phyloP scores from a whole-genome alignment of 345 rosid genomes.

The Hirschfeldia incana region DNA sequence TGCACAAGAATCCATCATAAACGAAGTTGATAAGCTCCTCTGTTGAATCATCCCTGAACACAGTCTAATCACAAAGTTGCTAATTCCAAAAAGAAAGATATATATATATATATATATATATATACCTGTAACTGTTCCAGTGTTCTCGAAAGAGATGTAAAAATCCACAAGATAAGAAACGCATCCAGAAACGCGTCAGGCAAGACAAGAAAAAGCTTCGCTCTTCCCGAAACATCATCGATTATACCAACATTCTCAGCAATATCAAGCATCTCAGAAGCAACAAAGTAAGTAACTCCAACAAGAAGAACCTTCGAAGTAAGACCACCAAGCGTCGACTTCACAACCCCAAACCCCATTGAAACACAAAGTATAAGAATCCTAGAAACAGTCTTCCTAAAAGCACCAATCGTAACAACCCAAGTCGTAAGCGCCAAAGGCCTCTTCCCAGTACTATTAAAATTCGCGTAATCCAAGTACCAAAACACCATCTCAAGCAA shows the following conservation, averaged over 20 bases:
- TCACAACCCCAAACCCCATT: constrained; percentile 97
- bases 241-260: constrained; percentile 89
- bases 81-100: constrained; percentile 4
- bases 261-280: constrained; percentile 87
- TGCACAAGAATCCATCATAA: constrained; percentile 34
- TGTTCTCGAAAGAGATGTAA: constrained; percentile 83
- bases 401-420: constrained; percentile 92
- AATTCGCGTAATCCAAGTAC: constrained; percentile 81
- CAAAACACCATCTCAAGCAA: constrained; percentile 91
- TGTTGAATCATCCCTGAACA: constrained; percentile 1
- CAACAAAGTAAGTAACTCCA: constrained; percentile 85
- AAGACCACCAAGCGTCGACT: constrained; percentile 97
- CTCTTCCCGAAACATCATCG: constrained; percentile 88
- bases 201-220: constrained; percentile 83
- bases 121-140: constrained; percentile 88
- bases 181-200: constrained; percentile 97
- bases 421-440: constrained; percentile 78
- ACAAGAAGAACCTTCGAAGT: constrained; percentile 90
- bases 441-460: constrained; percentile 73
- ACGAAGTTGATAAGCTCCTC: background rate
- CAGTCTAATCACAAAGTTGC: background rate
- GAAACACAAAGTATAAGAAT: constrained; percentile 80
- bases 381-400: constrained; percentile 72
- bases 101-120: background rate
- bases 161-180: constrained; percentile 94